Conservation (phyloP, 306 rosid species). For the Cucurbita ficifolia region DNA sequence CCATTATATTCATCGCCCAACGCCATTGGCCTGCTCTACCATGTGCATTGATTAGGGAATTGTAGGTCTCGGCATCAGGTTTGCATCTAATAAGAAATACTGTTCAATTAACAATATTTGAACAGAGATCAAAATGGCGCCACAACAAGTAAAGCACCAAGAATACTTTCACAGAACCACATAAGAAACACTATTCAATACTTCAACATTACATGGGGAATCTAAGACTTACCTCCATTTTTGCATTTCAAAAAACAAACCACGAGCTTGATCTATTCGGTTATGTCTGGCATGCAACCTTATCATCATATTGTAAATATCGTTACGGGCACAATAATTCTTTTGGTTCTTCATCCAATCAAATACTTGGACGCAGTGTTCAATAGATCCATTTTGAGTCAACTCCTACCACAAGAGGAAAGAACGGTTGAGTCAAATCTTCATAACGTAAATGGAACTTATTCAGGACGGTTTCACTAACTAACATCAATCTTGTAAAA, state of each 20-base stretch:
- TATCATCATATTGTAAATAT: conserved; percentile 81
- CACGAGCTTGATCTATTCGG: conserved; percentile 81
- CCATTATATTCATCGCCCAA: conserved; percentile 96
- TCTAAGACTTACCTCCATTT: conserved; percentile 49
- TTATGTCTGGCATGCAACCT: conserved; percentile 71
- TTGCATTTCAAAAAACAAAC: conserved; percentile 90
- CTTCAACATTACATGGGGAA: background rate
- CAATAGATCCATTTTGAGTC: conserved; percentile 60
- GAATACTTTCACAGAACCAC: background rate
- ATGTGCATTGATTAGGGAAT: conserved; percentile 78
- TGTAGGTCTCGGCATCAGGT: conserved; percentile 82
- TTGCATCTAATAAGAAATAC: conserved; percentile 52
- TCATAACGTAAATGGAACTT: background rate
- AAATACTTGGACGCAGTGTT: conserved; percentile 52
- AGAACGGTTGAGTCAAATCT: background rate
- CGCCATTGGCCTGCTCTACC: conserved; percentile 94
- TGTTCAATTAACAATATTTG: background rate
- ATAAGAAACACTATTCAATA: background rate
- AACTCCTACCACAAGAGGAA: conserved; percentile 35
- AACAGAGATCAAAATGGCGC: background rate
- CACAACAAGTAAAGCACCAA: background rate
- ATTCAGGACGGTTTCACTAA: background rate
- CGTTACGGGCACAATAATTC: conserved; percentile 74
- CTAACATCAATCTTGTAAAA: background rate
- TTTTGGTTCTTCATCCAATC: conserved; percentile 71